Percentiles rank a stretch among this genome's conserved stretches.
These are phyloP conservation scores for Paracorniculantispora psalliotae DNA, from an alignment of 2,329 filamentous ascomycete genomes.

Conservation along the genomic window DNA sequence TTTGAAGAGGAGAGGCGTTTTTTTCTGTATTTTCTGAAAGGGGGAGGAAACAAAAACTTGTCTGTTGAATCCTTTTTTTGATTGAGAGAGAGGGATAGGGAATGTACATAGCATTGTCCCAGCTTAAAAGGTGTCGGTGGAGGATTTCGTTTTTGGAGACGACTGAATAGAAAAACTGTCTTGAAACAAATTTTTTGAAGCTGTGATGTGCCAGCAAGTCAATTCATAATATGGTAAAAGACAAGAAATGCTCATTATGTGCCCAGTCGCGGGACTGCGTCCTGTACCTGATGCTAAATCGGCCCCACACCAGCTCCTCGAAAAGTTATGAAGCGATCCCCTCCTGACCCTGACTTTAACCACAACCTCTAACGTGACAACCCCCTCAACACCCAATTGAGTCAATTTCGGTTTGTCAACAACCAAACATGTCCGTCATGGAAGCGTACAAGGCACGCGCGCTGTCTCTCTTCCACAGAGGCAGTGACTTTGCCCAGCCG, in stretches of 20 bases:
- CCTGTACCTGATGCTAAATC: too few species aligned
- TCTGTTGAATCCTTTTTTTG: too few species aligned
- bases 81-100: conserved; percentile 9
- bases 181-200: neutral
- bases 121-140: neutral
- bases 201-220: neutral
- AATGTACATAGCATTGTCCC: conserved; percentile 13
- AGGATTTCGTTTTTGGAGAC: conserved; percentile 3
- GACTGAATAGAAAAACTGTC: neutral
- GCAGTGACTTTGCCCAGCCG: neutral
- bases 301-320: neutral
- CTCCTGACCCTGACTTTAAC: neutral
- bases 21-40: neutral
- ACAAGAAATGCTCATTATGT: too few species aligned
- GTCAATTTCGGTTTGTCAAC: too few species aligned
- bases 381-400: neutral
- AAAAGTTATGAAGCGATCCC: conserved; percentile 3
- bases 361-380: neutral
- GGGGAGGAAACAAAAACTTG: neutral
- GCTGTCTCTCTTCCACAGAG: conserved; percentile 7
- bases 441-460: conserved; percentile 8
- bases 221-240: neutral
- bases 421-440: neutral
- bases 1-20: neutral
- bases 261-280: too few species aligned